Evolutionary conservation across 2,329 filamentous ascomycete genomes (phyloP), one percentile per base, ranked within the genome.

Genomic region (Apiospora hydei): DNA sequence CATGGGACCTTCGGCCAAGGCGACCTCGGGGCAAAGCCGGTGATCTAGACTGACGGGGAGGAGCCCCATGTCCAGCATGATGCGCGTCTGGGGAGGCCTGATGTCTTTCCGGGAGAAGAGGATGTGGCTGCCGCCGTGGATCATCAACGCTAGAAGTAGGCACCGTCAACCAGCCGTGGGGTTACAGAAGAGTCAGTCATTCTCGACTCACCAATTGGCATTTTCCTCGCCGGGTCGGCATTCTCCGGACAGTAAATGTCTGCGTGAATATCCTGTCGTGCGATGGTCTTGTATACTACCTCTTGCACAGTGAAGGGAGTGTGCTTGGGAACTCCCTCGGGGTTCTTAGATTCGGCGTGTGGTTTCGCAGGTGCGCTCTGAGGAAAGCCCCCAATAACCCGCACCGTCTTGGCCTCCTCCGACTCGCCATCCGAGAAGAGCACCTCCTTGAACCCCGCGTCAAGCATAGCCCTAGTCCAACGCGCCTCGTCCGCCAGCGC

Each of bases 1-100:
- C 77, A 88, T 83, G 0, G 87, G 81, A 0, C 87, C 87, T 0
- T 86, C 81, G 3, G 79, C 67, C 7, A 89, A 74, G 30, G 78
- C 83, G 1, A 82, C 78, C 61, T 88, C 85, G 0, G 87, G 87
- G 71, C 86, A 88, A 0, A 88, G 81, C 0, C 86, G 77, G 72
- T 88, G 86, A 74, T 88, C 87, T 0, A 88, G 70, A 73, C 83
- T 86, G 13, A 89, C 77, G 0, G 87, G 86, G 0, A 88, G 76
- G 41, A 88, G 81, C 0, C 84, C 85, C 4, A 76, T 71, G 0
- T 77, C 72, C 0, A 87, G 77, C 0, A 88, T 79, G 2, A 78
- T 71, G 3, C 74, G 68, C 0, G 79, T 83, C 68, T 88, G 86
- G 1, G 71, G 49, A 1, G 80, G 78, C 0, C 82, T 77, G 3